Base-by-base conservation (phyloP, 257 asterid species). In the Henckelia pumila region DNA sequence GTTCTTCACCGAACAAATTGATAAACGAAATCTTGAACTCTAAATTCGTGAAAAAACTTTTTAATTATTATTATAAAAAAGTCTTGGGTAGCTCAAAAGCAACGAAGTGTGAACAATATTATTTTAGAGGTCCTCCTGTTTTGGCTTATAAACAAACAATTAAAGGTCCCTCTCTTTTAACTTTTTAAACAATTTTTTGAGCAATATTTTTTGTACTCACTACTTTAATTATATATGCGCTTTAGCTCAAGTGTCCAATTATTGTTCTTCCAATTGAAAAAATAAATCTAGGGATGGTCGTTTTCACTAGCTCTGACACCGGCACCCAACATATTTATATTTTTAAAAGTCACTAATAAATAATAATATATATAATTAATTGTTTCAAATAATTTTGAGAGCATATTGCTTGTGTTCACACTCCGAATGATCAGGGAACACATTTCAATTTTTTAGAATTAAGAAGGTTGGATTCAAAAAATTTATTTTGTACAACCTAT, bases 231-330 rank as follows among this genome's bases (percentile, higher is more conserved):
- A 40, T 37, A 37, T 10, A 40, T 40, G 14, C 14, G 17, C 0
- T 40, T 40, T 40, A 40, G 3, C 5, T 14, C 14, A 14, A 40
- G 52, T 40, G 52, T 40, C 52, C 52, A 40, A 40, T 40, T 40
- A 40, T 40, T 14, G 52, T 40, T 40, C 52, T 13, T 40, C 52
- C 5, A 40, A 0, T 40, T 13, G n/a, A 13, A 40, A 40, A 40
- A 13, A 40, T 11, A 11, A 11, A 40, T 72, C 66, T 44, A 55
- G 72, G 70, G 74, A 29, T 66, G 72, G 88, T 84, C 86, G 65
- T 70, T 84, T 78, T 86, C 88, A 63, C 49, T 37, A 35, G 44
- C 10, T 44, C 33, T 66, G 61, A 65, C 69, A 35, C 5, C 56
- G 29, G 49, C 32, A 59, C 52, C 68, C 33, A 30, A 61, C 59